Evolutionary conservation across 768 basidiomycete genomes (phyloP).

Genomic region (Termitomyces sp.): DNA sequence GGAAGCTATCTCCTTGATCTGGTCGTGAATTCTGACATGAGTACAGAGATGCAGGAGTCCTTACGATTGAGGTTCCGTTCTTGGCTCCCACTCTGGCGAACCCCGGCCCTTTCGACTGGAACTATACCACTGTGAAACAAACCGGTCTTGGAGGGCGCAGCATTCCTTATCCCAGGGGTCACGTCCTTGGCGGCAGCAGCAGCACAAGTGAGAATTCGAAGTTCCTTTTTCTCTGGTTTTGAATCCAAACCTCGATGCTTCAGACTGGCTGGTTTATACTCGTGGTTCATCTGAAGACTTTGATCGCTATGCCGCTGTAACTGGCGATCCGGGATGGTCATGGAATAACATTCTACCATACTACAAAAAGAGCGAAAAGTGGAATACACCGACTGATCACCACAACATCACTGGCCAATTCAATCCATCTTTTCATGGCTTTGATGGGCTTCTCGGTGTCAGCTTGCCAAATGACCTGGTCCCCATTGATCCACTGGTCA

Average conservation of each 20-base stretch:
- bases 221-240: neutral
- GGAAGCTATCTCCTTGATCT: neutral
- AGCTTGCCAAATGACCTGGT: constrained; percentile 17
- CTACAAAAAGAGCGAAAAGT: constrained; percentile 23
- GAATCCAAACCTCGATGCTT: neutral
- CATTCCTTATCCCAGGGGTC: constrained; percentile 18
- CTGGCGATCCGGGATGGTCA: constrained; percentile 26
- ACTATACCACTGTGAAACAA: constrained; percentile 20
- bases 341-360: constrained; percentile 22
- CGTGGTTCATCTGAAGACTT: constrained; percentile 25
- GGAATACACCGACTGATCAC: constrained; percentile 19
- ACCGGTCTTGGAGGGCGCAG: constrained; percentile 12
- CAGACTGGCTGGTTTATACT: constrained; percentile 16
- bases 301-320: constrained; percentile 21
- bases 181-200: constrained; percentile 19
- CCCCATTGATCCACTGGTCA: constrained; percentile 2
- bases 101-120: constrained; percentile 17
- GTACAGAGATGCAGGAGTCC: constrained; percentile 11
- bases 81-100: neutral
- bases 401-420: constrained; percentile 24
- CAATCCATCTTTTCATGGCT: constrained; percentile 23
- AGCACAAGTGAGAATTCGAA: constrained; percentile 15
- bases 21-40: neutral
- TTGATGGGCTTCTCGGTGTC: constrained; percentile 17
- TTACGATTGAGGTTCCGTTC: constrained; percentile 10